Conservation (phyloP, 768 basidiomycete genomes). For the Clitopilus hobsonii region DNA sequence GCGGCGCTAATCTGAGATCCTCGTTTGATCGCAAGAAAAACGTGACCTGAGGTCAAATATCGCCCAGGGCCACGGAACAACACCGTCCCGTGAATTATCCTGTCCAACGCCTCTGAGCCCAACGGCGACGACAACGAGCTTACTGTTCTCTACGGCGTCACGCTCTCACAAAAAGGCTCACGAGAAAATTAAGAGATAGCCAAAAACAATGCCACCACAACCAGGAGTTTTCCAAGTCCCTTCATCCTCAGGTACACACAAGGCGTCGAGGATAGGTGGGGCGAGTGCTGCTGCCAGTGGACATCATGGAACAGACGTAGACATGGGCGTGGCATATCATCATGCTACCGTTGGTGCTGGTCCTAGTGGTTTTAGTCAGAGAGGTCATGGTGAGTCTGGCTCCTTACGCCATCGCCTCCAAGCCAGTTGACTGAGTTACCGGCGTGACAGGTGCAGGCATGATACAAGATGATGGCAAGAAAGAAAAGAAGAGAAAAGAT, state of each 20-base stretch:
- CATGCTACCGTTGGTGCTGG: slow-evolving; percentile 9
- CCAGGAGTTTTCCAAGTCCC: slow-evolving; percentile 65
- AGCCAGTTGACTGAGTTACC: not conserved
- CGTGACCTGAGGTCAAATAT: not conserved
- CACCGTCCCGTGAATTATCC: not conserved
- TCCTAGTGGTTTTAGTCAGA: slow-evolving; percentile 4
- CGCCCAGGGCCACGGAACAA: not conserved
- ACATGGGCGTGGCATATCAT: slow-evolving; percentile 26
- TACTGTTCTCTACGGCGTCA: not conserved
- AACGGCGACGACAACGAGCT: not conserved
- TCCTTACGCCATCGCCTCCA: slow-evolving; percentile 7
- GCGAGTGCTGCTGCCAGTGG: slow-evolving; percentile 19
- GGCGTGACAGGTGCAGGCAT: slow-evolving; percentile 9
- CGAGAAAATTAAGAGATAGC: not conserved
- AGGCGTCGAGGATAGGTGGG: slow-evolving; percentile 8
- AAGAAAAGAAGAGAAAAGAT: slow-evolving; percentile 67
- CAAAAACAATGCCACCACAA: slow-evolving; percentile 54
- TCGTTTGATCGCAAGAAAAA: not conserved
- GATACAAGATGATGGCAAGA: slow-evolving; percentile 39
- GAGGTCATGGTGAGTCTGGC: slow-evolving; percentile 1
- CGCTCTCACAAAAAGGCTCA: not conserved
- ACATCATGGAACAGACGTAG: slow-evolving; percentile 29
- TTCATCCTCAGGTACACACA: slow-evolving; percentile 27
- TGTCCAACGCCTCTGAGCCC: not conserved
- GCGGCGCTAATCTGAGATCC: not conserved